A percentile compares a stretch with the other conserved stretches of the same genome.
Conservation (phyloP, 305 asterid genomes). For the Coffea humblotiana region DNA sequence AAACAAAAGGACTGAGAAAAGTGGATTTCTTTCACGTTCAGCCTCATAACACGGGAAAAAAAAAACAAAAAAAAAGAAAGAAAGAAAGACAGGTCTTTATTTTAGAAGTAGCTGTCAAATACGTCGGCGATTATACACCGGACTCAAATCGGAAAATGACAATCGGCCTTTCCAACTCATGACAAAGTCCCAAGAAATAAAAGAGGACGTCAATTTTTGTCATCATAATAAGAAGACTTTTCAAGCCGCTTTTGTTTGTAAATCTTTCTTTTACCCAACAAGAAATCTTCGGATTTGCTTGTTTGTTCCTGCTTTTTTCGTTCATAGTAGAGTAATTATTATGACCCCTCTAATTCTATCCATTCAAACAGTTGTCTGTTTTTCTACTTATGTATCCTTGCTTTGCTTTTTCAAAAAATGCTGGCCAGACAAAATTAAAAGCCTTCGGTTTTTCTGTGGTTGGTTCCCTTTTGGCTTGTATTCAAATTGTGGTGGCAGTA, state of each 20-base stretch:
- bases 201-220: conserved; percentile 9
- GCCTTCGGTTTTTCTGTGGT: too few relatives aligned
- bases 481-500: not conserved
- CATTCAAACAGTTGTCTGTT: conserved; percentile 13
- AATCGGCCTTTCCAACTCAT: conserved; percentile 19
- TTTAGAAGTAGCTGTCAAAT: conserved; percentile 8
- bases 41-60: not conserved
- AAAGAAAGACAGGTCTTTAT: not conserved
- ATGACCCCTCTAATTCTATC: conserved; percentile 13
- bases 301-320: conserved; percentile 6
- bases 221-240: conserved; percentile 20
- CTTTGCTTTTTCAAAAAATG: not conserved
- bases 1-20: not conserved
- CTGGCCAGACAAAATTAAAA: not conserved
- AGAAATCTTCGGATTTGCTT: conserved; percentile 33
- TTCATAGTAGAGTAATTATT: conserved; percentile 6
- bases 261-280: conserved; percentile 55
- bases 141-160: conserved; percentile 12
- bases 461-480: not conserved
- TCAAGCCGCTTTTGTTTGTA: conserved; percentile 24
- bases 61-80: not conserved
- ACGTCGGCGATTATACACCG: conserved; percentile 19
- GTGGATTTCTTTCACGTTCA: not conserved
- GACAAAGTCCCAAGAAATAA: conserved; percentile 1
- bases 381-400: not conserved